Percentiles rank a stretch among this genome's conserved stretches.
Evolutionary conservation across 208 protist species (phyloP).

Genomic region (Angomonas deanei): DNA sequence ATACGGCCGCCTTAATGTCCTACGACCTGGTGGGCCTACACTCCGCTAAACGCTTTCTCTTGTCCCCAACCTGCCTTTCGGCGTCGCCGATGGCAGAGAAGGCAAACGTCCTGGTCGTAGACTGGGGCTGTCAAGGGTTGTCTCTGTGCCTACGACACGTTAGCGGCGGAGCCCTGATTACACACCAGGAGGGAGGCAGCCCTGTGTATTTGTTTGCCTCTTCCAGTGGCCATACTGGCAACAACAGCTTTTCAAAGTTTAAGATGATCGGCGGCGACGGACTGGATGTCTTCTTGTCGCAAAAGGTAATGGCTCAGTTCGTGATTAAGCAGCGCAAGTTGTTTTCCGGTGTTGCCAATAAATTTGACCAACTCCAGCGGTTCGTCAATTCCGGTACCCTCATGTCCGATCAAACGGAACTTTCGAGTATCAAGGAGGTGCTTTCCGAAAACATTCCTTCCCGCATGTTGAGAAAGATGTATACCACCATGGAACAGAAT

Average conservation of each 20-base stretch:
- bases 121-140: conserved; percentile 79
- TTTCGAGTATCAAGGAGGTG: not conserved
- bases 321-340: conserved; percentile 57
- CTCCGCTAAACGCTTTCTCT: conserved; percentile 23
- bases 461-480: conserved; percentile 62
- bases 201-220: conserved; percentile 32
- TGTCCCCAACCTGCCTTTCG: conserved; percentile 11
- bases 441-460: conserved; percentile 57
- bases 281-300: conserved; percentile 54
- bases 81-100: not conserved
- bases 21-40: conserved; percentile 36
- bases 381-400: conserved; percentile 16
- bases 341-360: conserved; percentile 36
- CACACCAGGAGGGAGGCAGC: not conserved
- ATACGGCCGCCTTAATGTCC: conserved; percentile 60
- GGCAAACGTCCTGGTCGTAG: conserved; percentile 62
- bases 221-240: not conserved
- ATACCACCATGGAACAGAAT: conserved; percentile 63
- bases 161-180: conserved; percentile 43
- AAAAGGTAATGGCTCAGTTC: conserved; percentile 70
- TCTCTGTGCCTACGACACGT: conserved; percentile 40
- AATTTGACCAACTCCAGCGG: conserved; percentile 19
- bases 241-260: conserved; percentile 13
- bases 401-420: not conserved
- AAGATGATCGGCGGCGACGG: conserved; percentile 51